Evolutionary conservation across 768 basidiomycete genomes (phyloP), one percentile per base, ranked within the genome.

Genomic region (Suillus plorans): DNA sequence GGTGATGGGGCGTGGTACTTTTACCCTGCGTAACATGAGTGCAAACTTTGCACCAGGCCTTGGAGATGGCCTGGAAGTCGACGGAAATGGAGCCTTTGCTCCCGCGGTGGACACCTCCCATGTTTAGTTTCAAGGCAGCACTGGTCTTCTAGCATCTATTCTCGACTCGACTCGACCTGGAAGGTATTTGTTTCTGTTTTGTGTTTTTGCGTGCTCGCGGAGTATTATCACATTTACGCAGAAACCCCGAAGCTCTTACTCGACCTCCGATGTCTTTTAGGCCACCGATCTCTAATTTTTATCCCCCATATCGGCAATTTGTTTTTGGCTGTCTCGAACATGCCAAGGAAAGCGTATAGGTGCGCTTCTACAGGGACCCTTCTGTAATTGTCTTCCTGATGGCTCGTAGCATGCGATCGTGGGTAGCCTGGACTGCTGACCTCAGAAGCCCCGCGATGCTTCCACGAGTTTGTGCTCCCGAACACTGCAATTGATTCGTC

Each of bases 101-200:
- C 41, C 18, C 18, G 12, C 28, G 28, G 10, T 42, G 4, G 16
- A 28, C 18, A 8, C 20, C 58, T 59, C 37, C 22, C 58, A 42
- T 28, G 39, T 42, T 28, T 59, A 42, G 57, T 41, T 28, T 59
- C 57, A 25, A 58, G 37, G 25, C 57, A 58, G 25, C 36, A 18
- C 31, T 34, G 13, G 6, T 41, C 22, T 39, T 41, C 22, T 39
- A 42, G 37, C 37, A 58, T 58, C 37, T 41, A 41, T 58, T 58
- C 57, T 41, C 39, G 39, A 58, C 25, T 28, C 39, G 18, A 42
- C 57, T 9, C 18, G n/a, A 41, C 39, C 39, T 36, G 6, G 28
- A 59, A 42, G 18, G 58, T 59, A 59, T 59, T 59, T 59, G 58
- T 59, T 59, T 59, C 41, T 59, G 58, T 59, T 59, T 59, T 59